Evolutionary conservation across 345 rosid genomes (phyloP).

Genomic region (Mercurialis annua): DNA sequence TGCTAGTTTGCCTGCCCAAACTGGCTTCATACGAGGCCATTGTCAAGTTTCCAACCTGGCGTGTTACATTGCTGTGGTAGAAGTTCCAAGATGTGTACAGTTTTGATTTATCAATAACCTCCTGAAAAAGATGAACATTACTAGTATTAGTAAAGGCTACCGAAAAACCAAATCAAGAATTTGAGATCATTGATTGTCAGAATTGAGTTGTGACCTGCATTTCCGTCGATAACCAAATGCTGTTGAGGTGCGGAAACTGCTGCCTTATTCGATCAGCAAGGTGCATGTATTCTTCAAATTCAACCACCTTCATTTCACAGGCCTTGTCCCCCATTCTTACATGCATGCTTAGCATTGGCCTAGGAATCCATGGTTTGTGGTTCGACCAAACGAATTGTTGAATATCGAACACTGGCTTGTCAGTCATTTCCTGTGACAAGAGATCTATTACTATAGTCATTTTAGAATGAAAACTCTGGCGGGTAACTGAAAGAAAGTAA

Average conservation of each 20-base stretch:
- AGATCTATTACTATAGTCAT: neutral
- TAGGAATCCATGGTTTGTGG: constrained; percentile 80
- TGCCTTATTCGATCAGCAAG: constrained; percentile 58
- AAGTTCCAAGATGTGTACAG: constrained; percentile 55
- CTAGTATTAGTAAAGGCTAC: neutral
- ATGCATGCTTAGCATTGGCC: constrained; percentile 89
- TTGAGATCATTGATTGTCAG: neutral
- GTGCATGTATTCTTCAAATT: constrained; percentile 62
- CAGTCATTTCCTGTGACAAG: constrained; percentile 27
- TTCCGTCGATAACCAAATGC: constrained; percentile 89
- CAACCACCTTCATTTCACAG: constrained; percentile 79
- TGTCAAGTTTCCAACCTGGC: constrained; percentile 72
- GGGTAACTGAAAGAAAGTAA: no score
- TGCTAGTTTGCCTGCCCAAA: constrained; percentile 88
- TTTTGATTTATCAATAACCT: constrained; percentile 61
- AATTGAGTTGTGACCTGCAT: constrained; percentile 54
- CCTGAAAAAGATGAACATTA: constrained; percentile 27
- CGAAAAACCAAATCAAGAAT: neutral
- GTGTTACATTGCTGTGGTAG: constrained; percentile 70
- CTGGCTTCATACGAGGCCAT: constrained; percentile 88
- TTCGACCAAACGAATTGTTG: constrained; percentile 75
- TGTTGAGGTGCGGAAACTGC: constrained; percentile 63
- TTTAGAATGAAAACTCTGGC: neutral
- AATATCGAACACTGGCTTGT: constrained; percentile 44
- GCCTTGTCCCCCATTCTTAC: constrained; percentile 99